Percentiles rank a stretch among this genome's conserved stretches.
Evolutionary conservation across 768 basidiomycete species (phyloP).

Genomic region (Lactarius hengduanensis): DNA sequence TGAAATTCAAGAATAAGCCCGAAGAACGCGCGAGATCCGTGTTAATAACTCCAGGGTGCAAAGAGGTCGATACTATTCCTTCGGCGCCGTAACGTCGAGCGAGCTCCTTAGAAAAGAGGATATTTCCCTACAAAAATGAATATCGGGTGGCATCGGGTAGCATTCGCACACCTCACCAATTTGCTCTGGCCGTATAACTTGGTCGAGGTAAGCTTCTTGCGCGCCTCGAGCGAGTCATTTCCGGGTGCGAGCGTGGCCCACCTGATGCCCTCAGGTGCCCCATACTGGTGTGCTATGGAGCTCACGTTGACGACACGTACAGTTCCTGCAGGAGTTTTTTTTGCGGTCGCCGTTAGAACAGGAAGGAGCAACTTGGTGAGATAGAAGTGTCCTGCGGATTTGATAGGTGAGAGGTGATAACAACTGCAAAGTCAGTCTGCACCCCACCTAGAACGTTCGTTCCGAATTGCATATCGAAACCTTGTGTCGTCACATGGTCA

Average conservation of each 20-base stretch:
- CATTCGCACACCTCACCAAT: constrained; percentile 3
- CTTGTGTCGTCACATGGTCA: constrained; percentile 23
- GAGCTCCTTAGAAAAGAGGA: constrained; percentile 33
- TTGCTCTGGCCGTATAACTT: constrained; percentile 23
- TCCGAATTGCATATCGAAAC: constrained; percentile 29
- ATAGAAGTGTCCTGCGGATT: constrained; percentile 27
- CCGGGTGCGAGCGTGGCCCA: constrained; percentile 4
- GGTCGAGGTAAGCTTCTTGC: not conserved
- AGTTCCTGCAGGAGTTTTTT: constrained; percentile 5
- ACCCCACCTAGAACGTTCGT: constrained; percentile 28
- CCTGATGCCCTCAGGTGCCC: constrained; percentile 3
- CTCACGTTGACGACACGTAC: constrained; percentile 34
- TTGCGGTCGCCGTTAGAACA: constrained; percentile 27
- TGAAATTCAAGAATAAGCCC: not conserved
- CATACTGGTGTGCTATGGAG: constrained; percentile 4
- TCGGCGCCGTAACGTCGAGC: constrained; percentile 31
- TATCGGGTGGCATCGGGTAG: not conserved
- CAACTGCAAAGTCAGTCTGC: too few relatives aligned
- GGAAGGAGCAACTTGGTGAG: constrained; percentile 34
- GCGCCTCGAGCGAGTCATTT: constrained; percentile 2
- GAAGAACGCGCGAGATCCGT: constrained; percentile 4
- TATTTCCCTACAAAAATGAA: constrained; percentile 25
- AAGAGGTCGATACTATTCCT: constrained; percentile 29
- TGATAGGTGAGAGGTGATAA: not conserved
- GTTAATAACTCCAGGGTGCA: constrained; percentile 12